phyloP scores from a whole-genome alignment of 306 rosid genomes.

The Cucumis hystrix region DNA sequence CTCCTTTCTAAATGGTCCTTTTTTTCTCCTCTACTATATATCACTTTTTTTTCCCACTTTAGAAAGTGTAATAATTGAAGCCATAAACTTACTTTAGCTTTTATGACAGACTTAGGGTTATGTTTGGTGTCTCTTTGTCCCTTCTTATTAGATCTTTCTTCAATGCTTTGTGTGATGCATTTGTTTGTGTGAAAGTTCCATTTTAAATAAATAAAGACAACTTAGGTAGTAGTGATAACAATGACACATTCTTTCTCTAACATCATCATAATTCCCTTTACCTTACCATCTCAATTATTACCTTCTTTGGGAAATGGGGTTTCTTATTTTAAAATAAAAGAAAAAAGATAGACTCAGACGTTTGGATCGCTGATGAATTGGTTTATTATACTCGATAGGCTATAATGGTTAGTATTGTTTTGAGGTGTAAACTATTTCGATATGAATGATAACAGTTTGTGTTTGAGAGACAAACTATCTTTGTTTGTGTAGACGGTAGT shows the following conservation, averaged over 20 bases:
- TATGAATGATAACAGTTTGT: no score
- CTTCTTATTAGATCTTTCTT: not conserved
- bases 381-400: no score
- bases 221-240: not conserved
- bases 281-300: not conserved
- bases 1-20: not conserved
- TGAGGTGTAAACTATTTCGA: no score
- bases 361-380: no score
- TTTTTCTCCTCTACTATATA: not conserved
- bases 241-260: not conserved
- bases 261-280: not conserved
- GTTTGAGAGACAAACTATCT: no score
- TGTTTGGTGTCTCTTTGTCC: not conserved
- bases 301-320: not conserved
- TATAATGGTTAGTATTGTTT: no score
- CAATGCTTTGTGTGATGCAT: not conserved
- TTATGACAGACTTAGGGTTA: not conserved
- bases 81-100: not conserved
- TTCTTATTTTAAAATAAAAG: not conserved
- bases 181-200: conserved; percentile 1
- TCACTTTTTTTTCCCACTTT: not conserved
- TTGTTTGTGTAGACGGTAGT: no score
- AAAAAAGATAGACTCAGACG: no score
- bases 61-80: not conserved
- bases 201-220: not conserved